Evolutionary conservation across 805 yeast genomes (phyloP), one percentile per base, ranked within the genome.

Genomic region (Ogataea methylovora): DNA sequence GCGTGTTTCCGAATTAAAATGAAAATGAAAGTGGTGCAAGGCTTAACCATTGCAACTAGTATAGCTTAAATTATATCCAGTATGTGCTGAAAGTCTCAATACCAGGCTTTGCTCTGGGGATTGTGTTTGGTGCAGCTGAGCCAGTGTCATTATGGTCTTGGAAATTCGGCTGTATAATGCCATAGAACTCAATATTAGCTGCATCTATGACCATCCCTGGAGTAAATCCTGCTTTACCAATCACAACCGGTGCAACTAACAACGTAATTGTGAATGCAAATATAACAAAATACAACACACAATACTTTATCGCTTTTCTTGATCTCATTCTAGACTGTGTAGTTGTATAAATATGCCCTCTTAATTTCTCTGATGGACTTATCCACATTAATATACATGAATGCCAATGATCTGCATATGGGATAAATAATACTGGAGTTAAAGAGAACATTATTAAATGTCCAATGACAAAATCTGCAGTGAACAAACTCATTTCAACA

Each of bases 131-230:
- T 0, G 81, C 82, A 30, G 53, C 54, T 0, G 48, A 60, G 0
- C 85, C 86, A 0, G 86, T 79, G 48, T 80, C 86, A 45, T 80
- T 78, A 42, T 78, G 76, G 29, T 70, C 62, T 46, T 78, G 84
- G 26, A 57, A 48, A 25, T 60, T 67, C 2, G 87, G 86, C 49
- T 80, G 87, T 7, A 78, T 49, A 26, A 76, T 44, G 3, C 72
- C 72, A n/a, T n/a, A n/a, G n/a, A n/a, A n/a, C n/a, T n/a, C n/a
- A n/a, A n/a, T n/a, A n/a, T n/a, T n/a, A 32, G 32, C 30, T 67
- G 33, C 5, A 66, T 44, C 3, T 54, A 36, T 4, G 64, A 8
- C 0, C 51, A 26, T 9, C 7, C 4, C 24, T 3, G 30, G 10
- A 3, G 20, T 8, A 8, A 5, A n/a, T 10, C 15, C 17, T 4